Evolutionary conservation across 768 basidiomycete species (phyloP), one percentile per base, ranked within the genome.

Genomic region (Xanthoconium stramineum): DNA sequence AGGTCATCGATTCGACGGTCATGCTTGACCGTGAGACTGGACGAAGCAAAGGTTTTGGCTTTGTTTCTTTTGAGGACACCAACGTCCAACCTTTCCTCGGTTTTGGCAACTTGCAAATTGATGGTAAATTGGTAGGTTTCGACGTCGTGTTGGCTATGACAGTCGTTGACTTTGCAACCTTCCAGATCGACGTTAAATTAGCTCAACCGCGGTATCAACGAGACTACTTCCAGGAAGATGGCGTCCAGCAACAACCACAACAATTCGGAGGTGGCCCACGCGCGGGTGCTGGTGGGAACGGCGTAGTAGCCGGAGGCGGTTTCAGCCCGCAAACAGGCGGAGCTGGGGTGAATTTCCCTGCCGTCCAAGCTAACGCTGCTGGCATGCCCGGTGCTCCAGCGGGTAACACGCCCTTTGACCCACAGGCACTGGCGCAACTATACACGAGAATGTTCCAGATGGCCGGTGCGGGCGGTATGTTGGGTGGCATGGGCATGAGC

Each of bases 21-120:
- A 99, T 98, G 97, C 80, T 97, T 63, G 97, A 99, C 74, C 88
- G 94, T 43, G 94, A 98, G 72, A 94, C 94, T 5, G 89, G 91
- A 28, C 76, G 94, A 47, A 94, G 91, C 74, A 97, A 98, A 72
- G 97, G 97, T 13, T 99, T 99, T 61, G 97, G 95, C 0, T 99
- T 99, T 68, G 92, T 98, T 12, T 96, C 94, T 0, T 96, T 98
- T 66, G 89, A 94, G 68, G 89, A 92, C 58, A 88, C 87, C n/a
- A 85, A 89, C 61, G 91, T 95, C 20, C 88, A 93, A 58, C 87
- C 88, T 37, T 89, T 94, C 69, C 84, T 99, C 47, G 89, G 87
- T 1, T 88, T 90, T 50, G 91, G 91, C 7, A 91, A 92, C 64
- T 77, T 98, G 24, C 88, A 93, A 65, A 91, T 98, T 55, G 95